Conservation (phyloP, 352 stramenopile species). For the Pythium sukuiense region DNA sequence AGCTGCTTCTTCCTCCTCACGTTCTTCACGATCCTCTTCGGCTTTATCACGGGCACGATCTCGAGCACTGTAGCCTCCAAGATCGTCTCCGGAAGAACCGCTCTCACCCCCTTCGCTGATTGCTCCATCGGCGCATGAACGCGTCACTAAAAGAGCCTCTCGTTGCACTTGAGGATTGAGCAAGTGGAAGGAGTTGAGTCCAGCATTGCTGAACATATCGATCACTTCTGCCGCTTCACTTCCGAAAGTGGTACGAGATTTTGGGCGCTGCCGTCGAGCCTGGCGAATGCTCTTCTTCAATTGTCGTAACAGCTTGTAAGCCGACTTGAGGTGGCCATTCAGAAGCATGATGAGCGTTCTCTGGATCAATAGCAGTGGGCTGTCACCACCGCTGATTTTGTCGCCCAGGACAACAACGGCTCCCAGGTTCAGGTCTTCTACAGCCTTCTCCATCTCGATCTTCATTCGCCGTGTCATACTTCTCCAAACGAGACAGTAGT, state of each 20-base stretch:
- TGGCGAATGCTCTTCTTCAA: slow-evolving; percentile 30
- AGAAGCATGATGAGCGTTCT: slow-evolving; percentile 52
- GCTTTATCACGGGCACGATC: slow-evolving; percentile 14
- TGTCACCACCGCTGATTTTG: slow-evolving; percentile 15
- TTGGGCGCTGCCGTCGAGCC: slow-evolving; percentile 8
- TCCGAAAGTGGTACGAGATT: background rate
- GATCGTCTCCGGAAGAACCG: background rate
- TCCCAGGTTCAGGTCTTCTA: slow-evolving; percentile 56
- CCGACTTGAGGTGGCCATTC: slow-evolving; percentile 51
- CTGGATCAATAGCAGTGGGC: slow-evolving; percentile 45
- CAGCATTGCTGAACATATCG: slow-evolving; percentile 50
- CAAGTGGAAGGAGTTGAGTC: slow-evolving; percentile 48
- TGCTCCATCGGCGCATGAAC: background rate
- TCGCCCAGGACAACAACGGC: slow-evolving; percentile 32
- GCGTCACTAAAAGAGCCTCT: slow-evolving; percentile 24
- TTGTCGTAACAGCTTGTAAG: slow-evolving; percentile 47
- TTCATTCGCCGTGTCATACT: slow-evolving; percentile 43
- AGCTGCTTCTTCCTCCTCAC: slow-evolving; percentile 35
- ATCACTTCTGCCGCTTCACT: slow-evolving; percentile 27
- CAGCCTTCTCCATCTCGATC: slow-evolving; percentile 49
- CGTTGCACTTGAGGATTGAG: slow-evolving; percentile 33
- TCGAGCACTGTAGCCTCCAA: background rate
- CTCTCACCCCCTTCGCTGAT: background rate
- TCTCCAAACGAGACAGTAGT: slow-evolving; percentile 55
- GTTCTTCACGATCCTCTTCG: slow-evolving; percentile 24